Percentiles rank a stretch among this genome's conserved stretches.
Evolutionary conservation across 2,329 filamentous ascomycete genomes (phyloP).

Genomic region (Exophiala aquamarina): DNA sequence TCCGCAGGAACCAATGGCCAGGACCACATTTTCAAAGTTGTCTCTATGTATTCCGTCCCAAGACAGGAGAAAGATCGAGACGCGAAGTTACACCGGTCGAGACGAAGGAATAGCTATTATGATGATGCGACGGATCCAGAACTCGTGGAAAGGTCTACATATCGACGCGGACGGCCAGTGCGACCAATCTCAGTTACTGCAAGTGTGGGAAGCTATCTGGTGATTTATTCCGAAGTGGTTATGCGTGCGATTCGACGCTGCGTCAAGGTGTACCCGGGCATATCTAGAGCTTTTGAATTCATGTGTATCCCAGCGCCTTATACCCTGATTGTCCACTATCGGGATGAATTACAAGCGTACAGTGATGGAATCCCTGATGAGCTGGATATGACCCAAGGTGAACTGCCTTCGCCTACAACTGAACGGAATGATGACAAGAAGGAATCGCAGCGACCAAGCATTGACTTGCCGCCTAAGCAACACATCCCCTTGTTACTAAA

Average conservation of each 20-base stretch:
- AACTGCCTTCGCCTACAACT: background rate
- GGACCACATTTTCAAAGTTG: background rate
- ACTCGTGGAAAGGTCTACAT: too few species aligned
- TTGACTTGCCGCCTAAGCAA: conserved; percentile 1
- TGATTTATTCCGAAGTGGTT: conserved; percentile 2
- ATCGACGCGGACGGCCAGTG: background rate
- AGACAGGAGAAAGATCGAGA: too few species aligned
- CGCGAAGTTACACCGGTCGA: too few species aligned
- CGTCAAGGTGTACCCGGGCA: conserved; percentile 1
- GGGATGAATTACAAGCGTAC: conserved; percentile 10
- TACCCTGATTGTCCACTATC: conserved; percentile 11
- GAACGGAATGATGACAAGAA: background rate
- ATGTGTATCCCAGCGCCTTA: conserved; percentile 7
- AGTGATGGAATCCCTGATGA: conserved; percentile 3
- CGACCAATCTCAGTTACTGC: background rate
- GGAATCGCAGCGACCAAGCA: background rate
- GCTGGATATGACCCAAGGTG: background rate
- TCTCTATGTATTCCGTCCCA: conserved; percentile 1
- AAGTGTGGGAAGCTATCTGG: conserved; percentile 1
- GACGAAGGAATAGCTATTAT: too few species aligned
- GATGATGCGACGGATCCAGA: too few species aligned
- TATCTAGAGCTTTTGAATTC: background rate
- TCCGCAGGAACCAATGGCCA: background rate
- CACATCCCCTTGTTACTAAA: conserved; percentile 8
- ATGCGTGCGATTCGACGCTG: conserved; percentile 1